Percentiles rank a stretch among this genome's conserved stretches.
Evolutionary conservation across 1,284 basidiomycete species (phyloP).

Genomic region (Pulchroboletus neoregius): DNA sequence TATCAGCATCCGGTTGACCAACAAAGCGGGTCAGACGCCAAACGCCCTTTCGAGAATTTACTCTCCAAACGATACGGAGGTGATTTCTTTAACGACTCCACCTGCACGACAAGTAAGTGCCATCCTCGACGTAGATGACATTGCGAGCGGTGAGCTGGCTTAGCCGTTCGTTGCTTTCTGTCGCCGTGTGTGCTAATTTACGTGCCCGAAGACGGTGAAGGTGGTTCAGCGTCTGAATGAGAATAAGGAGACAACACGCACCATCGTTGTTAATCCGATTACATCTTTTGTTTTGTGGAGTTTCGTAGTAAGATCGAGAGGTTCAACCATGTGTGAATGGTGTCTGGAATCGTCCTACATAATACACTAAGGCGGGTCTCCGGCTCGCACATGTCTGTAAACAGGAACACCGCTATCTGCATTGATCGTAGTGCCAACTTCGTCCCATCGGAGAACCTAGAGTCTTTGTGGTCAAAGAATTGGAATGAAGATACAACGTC

Average conservation of each 20-base stretch:
- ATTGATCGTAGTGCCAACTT: too few species aligned
- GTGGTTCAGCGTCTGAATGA: conserved; percentile 12
- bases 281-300: background rate
- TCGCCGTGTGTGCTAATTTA: conserved; percentile 2
- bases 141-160: conserved; percentile 24
- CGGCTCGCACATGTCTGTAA: too few species aligned
- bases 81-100: conserved; percentile 21
- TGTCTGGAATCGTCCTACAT: too few species aligned
- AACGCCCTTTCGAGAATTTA: conserved; percentile 24
- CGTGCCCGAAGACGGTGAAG: conserved; percentile 13
- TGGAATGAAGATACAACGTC: too few species aligned
- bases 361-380: too few species aligned
- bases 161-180: background rate
- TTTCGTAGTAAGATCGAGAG: too few species aligned
- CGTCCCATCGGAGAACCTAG: too few species aligned
- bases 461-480: too few species aligned
- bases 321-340: too few species aligned
- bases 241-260: conserved; percentile 4
- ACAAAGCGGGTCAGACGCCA: conserved; percentile 29
- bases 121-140: conserved; percentile 20
- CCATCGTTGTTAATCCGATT: background rate
- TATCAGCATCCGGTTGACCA: conserved; percentile 23
- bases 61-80: conserved; percentile 20
- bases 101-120: conserved; percentile 16
- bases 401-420: too few species aligned